Base-by-base conservation (phyloP, 78 protist genomes). In the Trichosphaerium sp. region DNA sequence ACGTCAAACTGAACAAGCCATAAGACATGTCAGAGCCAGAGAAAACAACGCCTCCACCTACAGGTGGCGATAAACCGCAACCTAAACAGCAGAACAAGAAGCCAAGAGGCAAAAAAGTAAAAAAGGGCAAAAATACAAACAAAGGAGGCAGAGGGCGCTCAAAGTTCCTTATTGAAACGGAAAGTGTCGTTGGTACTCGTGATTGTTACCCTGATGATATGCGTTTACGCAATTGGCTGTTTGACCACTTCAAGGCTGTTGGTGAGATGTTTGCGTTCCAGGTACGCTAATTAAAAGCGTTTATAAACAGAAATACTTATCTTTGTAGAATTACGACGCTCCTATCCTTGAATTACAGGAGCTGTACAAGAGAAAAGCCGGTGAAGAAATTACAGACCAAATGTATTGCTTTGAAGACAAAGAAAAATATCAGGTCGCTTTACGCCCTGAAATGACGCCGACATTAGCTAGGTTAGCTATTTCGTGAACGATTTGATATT, bases 361-460 rank as follows among this genome's bases (percentile, higher is more conserved):
- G 64, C 80, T 83, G 55, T 83, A 83, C 80, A 44, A 32, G 60
- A 44, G 88, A 34, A 83, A 83, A 62, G 88, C 84, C n/a, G 85
- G 85, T 1, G 88, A 83, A 49, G 88, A 83, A 66, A 83, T 83
- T 69, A 80, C 83, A 21, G 55, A 71, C 75, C 88, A 83, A 54
- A 83, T 83, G 88, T 83, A 71, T 80, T 54, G 38, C 44, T 63
- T 83, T 28, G 69, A 41, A 25, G 74, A 75, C 66, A 76, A 68
- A 47, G 61, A 6, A 7, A 64, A 62, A 39, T 48, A 59, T 38
- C 47, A 57, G 26, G 88, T 82, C 25, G 38, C 88, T 34, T 68
- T 82, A 10, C 51, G 88, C 3, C 88, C 88, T 1, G 88, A 83
- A 60, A 83, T 83, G 88, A 83, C 88, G 52, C 88, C 88, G 21